Evolutionary conservation across 306 rosid species (phyloP), one percentile per base, ranked within the genome.

Genomic region (Lathyrus oleraceus): DNA sequence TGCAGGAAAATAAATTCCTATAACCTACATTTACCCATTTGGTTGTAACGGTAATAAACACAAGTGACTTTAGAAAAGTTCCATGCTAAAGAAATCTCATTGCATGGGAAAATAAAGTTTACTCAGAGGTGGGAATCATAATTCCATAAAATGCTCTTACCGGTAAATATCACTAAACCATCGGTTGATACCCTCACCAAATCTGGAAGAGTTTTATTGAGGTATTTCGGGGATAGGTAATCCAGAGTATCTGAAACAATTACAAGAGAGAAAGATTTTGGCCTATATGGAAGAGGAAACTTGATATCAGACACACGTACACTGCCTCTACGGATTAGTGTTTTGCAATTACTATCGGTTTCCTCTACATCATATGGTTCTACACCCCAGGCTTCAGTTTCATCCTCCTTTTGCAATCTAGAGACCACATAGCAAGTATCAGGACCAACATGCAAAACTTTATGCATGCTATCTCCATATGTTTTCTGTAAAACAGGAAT

Each of bases 341-440:
- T 38, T 71, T 76, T 85, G 84, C 92, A 89, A 57, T 51, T 56
- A 69, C 74, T 69, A 78, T 84, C 89, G n/a, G 78, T 86, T 56
- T 87, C 96, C 79, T 87, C 96, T 64, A 76, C 70, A 68, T 87
- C 92, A 20, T 87, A 89, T 14, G 96, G 96, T 58, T 89, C 96
- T 70, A 81, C 39, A 45, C 90, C 96, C 96, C 96, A 89, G 16
- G 88, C 96, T 73, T 85, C 90, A 65, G 92, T 87, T 78, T 85
- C 96, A 11, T 82, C 87, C 77, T 89, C 85, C 71, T 69, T 76
- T 44, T 67, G 72, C 84, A 89, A 81, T 72, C 74, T 81, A 23
- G 84, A 85, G 67, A 83, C 86, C 72, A 86, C 89, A 14, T 68
- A 81, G 79, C 86, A 84, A 27, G 86, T 71, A 60, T 85, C 88